These are phyloP conservation scores for Rubia peregrina DNA, from an alignment of 305 asterid genomes.

Conservation along the genomic window DNA sequence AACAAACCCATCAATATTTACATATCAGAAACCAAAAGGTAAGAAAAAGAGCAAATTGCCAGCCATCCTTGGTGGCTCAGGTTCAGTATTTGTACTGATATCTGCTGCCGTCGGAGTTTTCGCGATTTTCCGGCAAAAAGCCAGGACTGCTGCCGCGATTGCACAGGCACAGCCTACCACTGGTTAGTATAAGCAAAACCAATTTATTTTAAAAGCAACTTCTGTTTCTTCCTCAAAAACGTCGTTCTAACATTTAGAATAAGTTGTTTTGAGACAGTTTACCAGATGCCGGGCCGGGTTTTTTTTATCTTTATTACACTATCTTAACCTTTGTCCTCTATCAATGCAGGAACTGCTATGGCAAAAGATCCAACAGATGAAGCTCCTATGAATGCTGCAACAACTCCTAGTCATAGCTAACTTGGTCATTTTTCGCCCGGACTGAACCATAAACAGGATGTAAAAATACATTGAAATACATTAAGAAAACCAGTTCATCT, in stretches of 20 bases:
- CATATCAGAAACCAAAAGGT: background rate
- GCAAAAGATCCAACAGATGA: background rate
- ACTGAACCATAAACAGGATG: too few relatives aligned
- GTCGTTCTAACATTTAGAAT: too few relatives aligned
- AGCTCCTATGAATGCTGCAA: constrained; percentile 11
- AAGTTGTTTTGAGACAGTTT: too few relatives aligned
- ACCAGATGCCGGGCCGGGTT: too few relatives aligned
- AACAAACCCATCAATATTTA: background rate
- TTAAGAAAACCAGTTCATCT: too few relatives aligned
- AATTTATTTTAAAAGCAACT: too few relatives aligned
- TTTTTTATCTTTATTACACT: too few relatives aligned
- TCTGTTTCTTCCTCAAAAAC: too few relatives aligned
- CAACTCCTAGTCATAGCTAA: constrained; percentile 2
- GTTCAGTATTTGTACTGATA: background rate
- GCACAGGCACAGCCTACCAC: constrained; percentile 13
- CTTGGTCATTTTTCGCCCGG: background rate
- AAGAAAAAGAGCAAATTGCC: constrained; percentile 11
- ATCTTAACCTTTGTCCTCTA: too few relatives aligned
- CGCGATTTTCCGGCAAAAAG: background rate
- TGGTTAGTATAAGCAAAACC: background rate
- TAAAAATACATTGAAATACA: too few relatives aligned
- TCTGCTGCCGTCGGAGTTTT: background rate
- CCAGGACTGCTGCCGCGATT: constrained; percentile 7
- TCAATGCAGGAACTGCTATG: background rate
- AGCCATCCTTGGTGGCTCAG: constrained; percentile 5